Evolutionary conservation across 2,329 filamentous ascomycete species (phyloP).

Genomic region (Aspergillus hiratsukae): DNA sequence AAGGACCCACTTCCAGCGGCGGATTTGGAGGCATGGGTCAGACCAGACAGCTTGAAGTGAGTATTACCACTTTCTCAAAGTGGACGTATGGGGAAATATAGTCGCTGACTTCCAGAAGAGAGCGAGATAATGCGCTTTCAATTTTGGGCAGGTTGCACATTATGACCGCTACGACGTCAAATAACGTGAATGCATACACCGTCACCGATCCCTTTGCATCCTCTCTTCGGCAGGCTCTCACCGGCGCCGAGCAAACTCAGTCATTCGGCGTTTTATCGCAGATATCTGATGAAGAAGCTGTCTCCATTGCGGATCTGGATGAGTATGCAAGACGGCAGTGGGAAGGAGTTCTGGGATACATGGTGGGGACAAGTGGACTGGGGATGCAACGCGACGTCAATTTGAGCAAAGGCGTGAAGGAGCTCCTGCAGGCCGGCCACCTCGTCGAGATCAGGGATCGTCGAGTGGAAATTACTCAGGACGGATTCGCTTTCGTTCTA

Average conservation of each 20-base stretch:
- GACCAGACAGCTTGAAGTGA: slow-evolving; percentile 58
- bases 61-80: slow-evolving; percentile 8
- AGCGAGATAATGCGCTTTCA: slow-evolving; percentile 78
- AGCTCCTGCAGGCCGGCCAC: slow-evolving; percentile 72
- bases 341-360: slow-evolving; percentile 94
- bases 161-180: slow-evolving; percentile 57
- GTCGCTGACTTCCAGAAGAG: slow-evolving; percentile 42
- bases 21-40: slow-evolving; percentile 83
- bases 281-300: slow-evolving; percentile 56
- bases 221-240: slow-evolving; percentile 80
- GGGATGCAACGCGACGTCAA: slow-evolving; percentile 45
- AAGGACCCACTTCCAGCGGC: slow-evolving; percentile 71
- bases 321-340: slow-evolving; percentile 82
- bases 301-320: slow-evolving; percentile 72
- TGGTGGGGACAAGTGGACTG: slow-evolving; percentile 60
- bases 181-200: slow-evolving; percentile 65
- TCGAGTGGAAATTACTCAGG: slow-evolving; percentile 74
- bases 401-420: slow-evolving; percentile 75
- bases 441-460: slow-evolving; percentile 63
- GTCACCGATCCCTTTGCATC: slow-evolving; percentile 77
- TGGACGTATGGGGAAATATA: background rate
- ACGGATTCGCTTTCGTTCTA: slow-evolving; percentile 89
- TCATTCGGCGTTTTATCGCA: slow-evolving; percentile 86
- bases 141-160: slow-evolving; percentile 85
- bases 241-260: slow-evolving; percentile 76